Base-by-base conservation (phyloP, 352 stramenopile species). In the Phytophthora multivora region DNA sequence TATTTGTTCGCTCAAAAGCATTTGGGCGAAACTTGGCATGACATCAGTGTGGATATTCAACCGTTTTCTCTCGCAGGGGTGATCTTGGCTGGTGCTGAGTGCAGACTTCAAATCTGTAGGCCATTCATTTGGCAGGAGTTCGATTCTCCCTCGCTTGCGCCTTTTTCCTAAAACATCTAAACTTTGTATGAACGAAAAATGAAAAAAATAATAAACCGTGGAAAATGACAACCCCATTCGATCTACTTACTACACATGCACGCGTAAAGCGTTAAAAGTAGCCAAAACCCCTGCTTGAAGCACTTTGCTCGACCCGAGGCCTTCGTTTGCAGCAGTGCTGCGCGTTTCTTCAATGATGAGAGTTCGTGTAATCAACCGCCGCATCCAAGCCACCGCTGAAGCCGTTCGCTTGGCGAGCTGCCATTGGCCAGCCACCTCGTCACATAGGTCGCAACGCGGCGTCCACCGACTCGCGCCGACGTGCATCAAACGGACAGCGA, bases 61-160 rank as follows among this genome's bases (percentile, higher is more conserved):
- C 3, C 15, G 1, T 11, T 39, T 6, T 6, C 13, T 15, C 4
- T 39, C 19, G 84, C 86, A 93, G 82, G 80, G 56, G 81, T 96
- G 85, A 95, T 69, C 88, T 89, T 90, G 81, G 85, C 84, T 95
- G 85, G 88, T 95, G 86, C 83, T 86, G 68, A 79, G 86, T 93
- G 84, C 86, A 93, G 86, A 93, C 86, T 95, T 95, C 88, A 95
- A 95, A 96, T 92, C 86, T 93, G 85, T 93, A 89, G 85, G 88
- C 81, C 83, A 87, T 87, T 94, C 76, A 69, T 65, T 74, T 89
- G 81, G 80, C 88, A 95, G 85, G 87, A 88, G 88, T 95, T 95
- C 85, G 83, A 96, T 95, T 92, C 86, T 88, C 88, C 85, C 86
- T 95, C 85, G 71, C 78, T 69, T 94, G 86, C 86, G 86, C 75